Evolutionary conservation across 257 asterid genomes (phyloP).

Genomic region (Eustoma russellianum): DNA sequence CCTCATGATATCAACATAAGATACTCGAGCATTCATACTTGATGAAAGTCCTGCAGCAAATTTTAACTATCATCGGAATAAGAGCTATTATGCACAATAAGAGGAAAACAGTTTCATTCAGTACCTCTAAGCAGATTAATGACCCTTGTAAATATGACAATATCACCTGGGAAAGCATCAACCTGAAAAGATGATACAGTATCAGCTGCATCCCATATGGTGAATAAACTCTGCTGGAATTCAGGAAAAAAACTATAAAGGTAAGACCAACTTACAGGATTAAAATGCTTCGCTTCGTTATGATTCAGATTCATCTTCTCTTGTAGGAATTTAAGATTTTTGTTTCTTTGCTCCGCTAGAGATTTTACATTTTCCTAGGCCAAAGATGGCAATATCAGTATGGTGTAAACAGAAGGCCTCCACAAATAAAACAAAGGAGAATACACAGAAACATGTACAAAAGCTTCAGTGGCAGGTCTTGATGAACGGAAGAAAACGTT

Average conservation of each 20-base stretch:
- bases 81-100: neutral
- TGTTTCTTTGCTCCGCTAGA: conserved; percentile 67
- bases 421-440: neutral
- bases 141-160: conserved; percentile 85
- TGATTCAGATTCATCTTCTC: conserved; percentile 80
- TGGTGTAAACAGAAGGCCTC: conserved; percentile 5
- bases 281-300: conserved; percentile 84
- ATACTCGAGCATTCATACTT: conserved; percentile 69
- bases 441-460: conserved; percentile 37
- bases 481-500: conserved; percentile 78
- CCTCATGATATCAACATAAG: conserved; percentile 83
- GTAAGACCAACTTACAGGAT: conserved; percentile 63
- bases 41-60: conserved; percentile 83
- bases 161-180: conserved; percentile 98
- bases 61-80: neutral
- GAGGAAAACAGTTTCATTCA: conserved; percentile 10
- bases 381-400: conserved; percentile 21
- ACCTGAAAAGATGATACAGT: conserved; percentile 41
- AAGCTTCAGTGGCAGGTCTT: conserved; percentile 78
- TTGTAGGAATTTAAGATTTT: conserved; percentile 62
- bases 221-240: neutral
- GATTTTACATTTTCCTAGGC: conserved; percentile 64
- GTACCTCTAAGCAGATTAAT: conserved; percentile 94
- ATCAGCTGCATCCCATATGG: conserved; percentile 12
- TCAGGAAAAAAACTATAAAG: conserved; percentile 9